phyloP scores from a whole-genome alignment of 75 land plant species.

The Cryptomeria japonica region DNA sequence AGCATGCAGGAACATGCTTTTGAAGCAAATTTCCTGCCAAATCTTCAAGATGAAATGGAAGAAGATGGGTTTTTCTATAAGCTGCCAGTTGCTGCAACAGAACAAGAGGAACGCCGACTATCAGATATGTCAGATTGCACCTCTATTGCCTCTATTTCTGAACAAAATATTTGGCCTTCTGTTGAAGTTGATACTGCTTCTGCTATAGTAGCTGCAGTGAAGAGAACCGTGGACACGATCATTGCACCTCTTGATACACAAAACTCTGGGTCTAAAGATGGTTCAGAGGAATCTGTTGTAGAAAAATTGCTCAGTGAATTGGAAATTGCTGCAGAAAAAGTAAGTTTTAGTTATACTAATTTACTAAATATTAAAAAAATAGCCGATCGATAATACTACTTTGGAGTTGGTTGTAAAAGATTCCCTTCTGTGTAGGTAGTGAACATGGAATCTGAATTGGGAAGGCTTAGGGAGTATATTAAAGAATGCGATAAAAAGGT shows the following conservation, averaged over 20 bases:
- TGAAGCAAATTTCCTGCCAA: conserved; percentile 12
- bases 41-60: not conserved
- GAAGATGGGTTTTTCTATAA: conserved; percentile 5
- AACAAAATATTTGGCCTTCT: conserved; percentile 36
- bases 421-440: conserved; percentile 24
- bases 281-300: conserved; percentile 23
- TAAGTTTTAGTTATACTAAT: not conserved
- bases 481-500: conserved; percentile 23
- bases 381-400: not conserved
- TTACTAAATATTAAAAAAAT: not conserved
- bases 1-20: conserved; percentile 25
- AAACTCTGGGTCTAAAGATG: conserved; percentile 1
- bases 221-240: conserved; percentile 22
- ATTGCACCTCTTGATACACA: conserved; percentile 27
- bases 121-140: conserved; percentile 68
- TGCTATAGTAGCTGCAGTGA: conserved; percentile 25
- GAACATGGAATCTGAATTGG: conserved; percentile 31
- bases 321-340: conserved; percentile 37
- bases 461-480: conserved; percentile 28
- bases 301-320: conserved; percentile 31
- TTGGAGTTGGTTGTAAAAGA: not conserved
- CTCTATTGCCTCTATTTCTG: conserved; percentile 33
- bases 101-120: conserved; percentile 64
- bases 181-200: conserved; percentile 16
- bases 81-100: conserved; percentile 17